These are phyloP conservation scores for Melastoma malabathricum DNA, from an alignment of 345 rosid species.

Conservation along the genomic window DNA sequence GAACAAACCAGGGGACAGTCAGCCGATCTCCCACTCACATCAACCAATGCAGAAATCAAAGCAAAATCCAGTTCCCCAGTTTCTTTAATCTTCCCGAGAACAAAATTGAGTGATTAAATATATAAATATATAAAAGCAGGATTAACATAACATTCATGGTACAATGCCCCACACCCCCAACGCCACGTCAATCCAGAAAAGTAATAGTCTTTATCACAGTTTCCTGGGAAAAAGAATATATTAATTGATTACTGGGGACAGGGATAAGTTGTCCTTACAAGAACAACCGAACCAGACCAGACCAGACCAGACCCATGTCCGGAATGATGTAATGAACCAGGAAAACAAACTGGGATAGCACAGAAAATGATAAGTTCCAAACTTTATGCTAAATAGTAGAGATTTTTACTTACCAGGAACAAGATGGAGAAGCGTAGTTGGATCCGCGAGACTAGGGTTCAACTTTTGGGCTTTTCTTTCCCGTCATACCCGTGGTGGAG, in stretches of 20 bases:
- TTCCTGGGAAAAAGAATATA: not conserved
- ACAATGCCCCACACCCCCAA: constrained; percentile 10
- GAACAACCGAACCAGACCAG: not conserved
- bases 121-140: not conserved
- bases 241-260: not conserved
- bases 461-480: not conserved
- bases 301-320: not conserved
- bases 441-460: not conserved
- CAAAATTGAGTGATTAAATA: no score
- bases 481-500: constrained; percentile 54
- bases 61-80: not conserved
- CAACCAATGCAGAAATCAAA: constrained; percentile 11
- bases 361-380: no score
- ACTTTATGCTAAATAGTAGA: no score
- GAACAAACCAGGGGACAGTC: constrained; percentile 64
- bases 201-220: not conserved
- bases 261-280: not conserved
- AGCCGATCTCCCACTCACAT: constrained; percentile 35
- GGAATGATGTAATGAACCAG: not conserved
- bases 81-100: not conserved
- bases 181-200: constrained; percentile 18
- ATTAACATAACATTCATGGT: constrained; percentile 2
- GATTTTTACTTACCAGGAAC: no score
- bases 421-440: no score
- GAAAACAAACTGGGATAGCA: no score